Evolutionary conservation across 2,329 filamentous ascomycete species (phyloP).

Genomic region (Colletotrichum noveboracense): DNA sequence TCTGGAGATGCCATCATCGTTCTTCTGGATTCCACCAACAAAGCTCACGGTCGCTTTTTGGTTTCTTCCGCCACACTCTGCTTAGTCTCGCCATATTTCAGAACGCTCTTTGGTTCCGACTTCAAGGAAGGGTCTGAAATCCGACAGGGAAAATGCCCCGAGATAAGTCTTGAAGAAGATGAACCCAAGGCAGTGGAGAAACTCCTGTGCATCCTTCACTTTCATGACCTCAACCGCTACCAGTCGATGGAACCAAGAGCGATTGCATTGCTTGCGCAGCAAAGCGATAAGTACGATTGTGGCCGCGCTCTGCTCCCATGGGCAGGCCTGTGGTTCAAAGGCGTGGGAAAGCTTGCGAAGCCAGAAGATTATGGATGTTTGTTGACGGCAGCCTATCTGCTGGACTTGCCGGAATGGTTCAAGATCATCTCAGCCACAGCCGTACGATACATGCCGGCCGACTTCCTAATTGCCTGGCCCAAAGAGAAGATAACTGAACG

Average conservation of each 20-base stretch:
- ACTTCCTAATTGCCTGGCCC: not conserved
- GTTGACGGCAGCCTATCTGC: not conserved
- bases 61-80: not conserved
- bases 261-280: not conserved
- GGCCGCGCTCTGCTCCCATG: not conserved
- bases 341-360: not conserved
- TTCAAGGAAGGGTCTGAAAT: not conserved
- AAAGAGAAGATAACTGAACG: not conserved
- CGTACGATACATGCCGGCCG: not conserved
- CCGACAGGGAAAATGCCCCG: not conserved
- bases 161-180: not conserved
- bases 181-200: not conserved
- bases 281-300: not conserved
- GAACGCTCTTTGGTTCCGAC: not conserved
- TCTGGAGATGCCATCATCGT: not conserved
- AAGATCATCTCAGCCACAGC: not conserved
- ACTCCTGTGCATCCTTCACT: not conserved
- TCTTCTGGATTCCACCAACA: not conserved
- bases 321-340: not conserved
- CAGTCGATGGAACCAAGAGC: not conserved
- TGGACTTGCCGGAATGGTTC: not conserved
- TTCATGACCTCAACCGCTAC: not conserved
- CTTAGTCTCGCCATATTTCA: not conserved
- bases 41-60: not conserved
- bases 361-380: not conserved